phyloP scores from a whole-genome alignment of 2,329 filamentous ascomycete species.

The Calonectria crousiana region DNA sequence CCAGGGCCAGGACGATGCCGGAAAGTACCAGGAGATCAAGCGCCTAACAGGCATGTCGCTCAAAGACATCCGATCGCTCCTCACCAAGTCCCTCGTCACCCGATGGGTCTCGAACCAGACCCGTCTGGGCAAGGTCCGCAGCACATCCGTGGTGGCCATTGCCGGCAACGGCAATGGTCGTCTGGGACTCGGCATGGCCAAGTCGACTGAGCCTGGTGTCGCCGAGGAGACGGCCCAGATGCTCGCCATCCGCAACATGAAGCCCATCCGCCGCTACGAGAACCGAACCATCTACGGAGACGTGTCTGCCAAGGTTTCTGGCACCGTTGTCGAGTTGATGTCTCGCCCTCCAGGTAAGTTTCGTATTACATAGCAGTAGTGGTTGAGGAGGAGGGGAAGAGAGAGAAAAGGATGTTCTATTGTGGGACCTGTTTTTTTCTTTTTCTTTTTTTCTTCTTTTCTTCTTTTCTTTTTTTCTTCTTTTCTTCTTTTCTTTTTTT shows the following conservation, averaged over 20 bases:
- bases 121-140: constrained; percentile 91
- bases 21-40: constrained; percentile 65
- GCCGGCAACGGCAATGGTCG: constrained; percentile 90
- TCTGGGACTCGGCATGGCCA: constrained; percentile 90
- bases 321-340: constrained; percentile 85
- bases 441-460: background rate
- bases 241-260: constrained; percentile 90
- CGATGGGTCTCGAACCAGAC: constrained; percentile 92
- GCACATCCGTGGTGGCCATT: constrained; percentile 80
- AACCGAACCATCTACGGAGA: constrained; percentile 91
- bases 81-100: constrained; percentile 78
- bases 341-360: constrained; percentile 86
- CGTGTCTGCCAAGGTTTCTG: constrained; percentile 85
- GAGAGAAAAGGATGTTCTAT: background rate
- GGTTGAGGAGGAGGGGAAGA: no score
- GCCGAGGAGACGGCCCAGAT: constrained; percentile 80
- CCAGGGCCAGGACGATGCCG: constrained; percentile 62
- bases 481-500: background rate
- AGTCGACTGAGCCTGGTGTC: constrained; percentile 79
- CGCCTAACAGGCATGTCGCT: constrained; percentile 67
- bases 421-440: background rate
- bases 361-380: background rate
- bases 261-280: constrained; percentile 92
- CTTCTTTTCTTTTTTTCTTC: background rate
- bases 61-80: constrained; percentile 65